Conservation (phyloP, 768 basidiomycete species). For the Vishniacozyma victoriae region DNA sequence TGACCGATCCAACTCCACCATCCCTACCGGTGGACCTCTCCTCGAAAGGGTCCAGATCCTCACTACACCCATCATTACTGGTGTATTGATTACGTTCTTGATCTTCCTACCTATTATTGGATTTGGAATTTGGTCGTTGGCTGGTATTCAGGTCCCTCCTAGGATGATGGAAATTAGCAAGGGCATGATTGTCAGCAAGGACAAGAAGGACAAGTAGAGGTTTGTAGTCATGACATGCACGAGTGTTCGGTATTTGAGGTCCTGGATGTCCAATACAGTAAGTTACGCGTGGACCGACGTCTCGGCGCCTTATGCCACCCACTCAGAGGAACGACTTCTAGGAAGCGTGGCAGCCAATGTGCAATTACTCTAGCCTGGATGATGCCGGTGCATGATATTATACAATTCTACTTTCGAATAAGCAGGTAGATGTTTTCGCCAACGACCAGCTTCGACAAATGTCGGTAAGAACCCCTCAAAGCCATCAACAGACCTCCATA, state of each 20-base stretch:
- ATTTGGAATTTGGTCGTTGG: slow-evolving; percentile 34
- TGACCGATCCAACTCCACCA: slow-evolving; percentile 15
- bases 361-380: no score
- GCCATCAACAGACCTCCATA: slow-evolving; percentile 96
- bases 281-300: no score
- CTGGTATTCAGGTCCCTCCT: slow-evolving; percentile 43
- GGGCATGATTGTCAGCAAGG: slow-evolving; percentile 28
- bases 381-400: no score
- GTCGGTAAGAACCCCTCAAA: slow-evolving; percentile 82
- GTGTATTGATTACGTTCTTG: slow-evolving; percentile 33
- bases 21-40: slow-evolving; percentile 30
- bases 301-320: no score
- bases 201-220: slow-evolving; percentile 42
- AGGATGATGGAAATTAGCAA: slow-evolving; percentile 44
- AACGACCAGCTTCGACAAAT: slow-evolving; percentile 83
- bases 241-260: no score
- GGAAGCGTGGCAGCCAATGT: no score
- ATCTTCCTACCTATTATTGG: slow-evolving; percentile 38
- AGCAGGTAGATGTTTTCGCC: slow-evolving; percentile 89
- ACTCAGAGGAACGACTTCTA: no score
- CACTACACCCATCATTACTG: slow-evolving; percentile 42
- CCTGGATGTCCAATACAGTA: no score
- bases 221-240: no score
- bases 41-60: slow-evolving; percentile 34
- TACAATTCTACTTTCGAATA: slow-evolving; percentile 53